Conservation (phyloP, 129 eudicot species). For the Tagetes erecta region DNA sequence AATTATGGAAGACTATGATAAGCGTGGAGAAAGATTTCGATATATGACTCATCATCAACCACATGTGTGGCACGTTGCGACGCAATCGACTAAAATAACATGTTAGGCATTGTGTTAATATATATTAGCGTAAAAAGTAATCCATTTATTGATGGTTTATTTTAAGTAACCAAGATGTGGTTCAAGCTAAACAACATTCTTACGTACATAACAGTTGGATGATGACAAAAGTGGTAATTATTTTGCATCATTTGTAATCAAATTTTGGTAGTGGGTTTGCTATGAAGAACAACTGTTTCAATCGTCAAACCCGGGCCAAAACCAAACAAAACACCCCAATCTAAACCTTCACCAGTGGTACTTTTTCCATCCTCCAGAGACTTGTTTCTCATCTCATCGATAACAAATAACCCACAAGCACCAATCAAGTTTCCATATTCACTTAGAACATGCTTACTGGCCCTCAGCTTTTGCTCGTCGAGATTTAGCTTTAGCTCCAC, state of each 20-base stretch:
- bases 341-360: constrained; percentile 8
- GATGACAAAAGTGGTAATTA: too few species aligned
- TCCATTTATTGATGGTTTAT: neutral
- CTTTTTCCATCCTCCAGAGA: neutral
- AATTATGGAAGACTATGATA: too few species aligned
- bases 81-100: too few species aligned
- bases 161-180: neutral
- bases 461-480: neutral
- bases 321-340: neutral
- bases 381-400: constrained; percentile 15
- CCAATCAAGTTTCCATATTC: constrained; percentile 12
- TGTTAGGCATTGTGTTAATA: too few species aligned
- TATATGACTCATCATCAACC: too few species aligned
- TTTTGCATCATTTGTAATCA: too few species aligned
- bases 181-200: neutral
- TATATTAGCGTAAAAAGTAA: too few species aligned
- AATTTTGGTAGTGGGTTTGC: neutral
- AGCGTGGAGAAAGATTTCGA: too few species aligned
- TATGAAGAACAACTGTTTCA: neutral
- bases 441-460: neutral
- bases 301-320: constrained; percentile 13
- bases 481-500: neutral
- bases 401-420: constrained; percentile 1
- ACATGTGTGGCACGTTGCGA: too few species aligned
- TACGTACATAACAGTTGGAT: too few species aligned